phyloP scores from a whole-genome alignment of 2,329 filamentous ascomycete species.

The Pyrenophora graminea region DNA sequence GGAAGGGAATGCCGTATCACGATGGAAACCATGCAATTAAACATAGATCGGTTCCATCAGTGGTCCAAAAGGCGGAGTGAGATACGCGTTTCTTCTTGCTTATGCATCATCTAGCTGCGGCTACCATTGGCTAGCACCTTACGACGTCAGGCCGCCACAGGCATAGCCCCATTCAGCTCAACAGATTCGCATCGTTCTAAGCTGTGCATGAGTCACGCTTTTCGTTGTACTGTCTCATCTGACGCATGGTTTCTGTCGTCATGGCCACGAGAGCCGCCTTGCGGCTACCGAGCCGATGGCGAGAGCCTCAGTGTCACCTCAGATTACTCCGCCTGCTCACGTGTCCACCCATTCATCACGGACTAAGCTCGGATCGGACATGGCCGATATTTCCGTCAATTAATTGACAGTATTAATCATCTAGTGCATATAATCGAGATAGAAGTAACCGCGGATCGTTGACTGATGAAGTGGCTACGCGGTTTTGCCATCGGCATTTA shows the following conservation, averaged over 20 bases:
- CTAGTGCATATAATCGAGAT: constrained; percentile 21
- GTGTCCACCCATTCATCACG: constrained; percentile 11
- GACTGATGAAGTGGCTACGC: constrained; percentile 6
- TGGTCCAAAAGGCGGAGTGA: constrained; percentile 20
- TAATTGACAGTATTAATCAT: constrained; percentile 6
- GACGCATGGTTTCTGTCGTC: constrained; percentile 6
- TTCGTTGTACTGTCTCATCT: constrained; percentile 1
- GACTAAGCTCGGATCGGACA: constrained; percentile 16
- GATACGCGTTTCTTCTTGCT: constrained; percentile 16
- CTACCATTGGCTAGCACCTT: constrained; percentile 5
- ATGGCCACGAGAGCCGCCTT: constrained; percentile 2
- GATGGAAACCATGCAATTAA: neutral
- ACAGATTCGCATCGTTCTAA: constrained; percentile 2
- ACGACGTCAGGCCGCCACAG: constrained; percentile 3
- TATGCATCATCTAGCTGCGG: constrained; percentile 14
- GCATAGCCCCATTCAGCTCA: constrained; percentile 11
- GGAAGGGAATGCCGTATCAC: too few relatives aligned
- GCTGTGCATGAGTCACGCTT: neutral
- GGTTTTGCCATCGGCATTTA: constrained; percentile 6
- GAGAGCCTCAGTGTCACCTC: neutral
- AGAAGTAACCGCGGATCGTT: constrained; percentile 15
- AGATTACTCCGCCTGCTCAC: constrained; percentile 8
- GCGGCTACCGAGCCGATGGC: constrained; percentile 4
- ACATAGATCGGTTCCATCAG: neutral
- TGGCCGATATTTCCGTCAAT: constrained; percentile 24